These are phyloP conservation scores for Nemania sp. DNA, from an alignment of 2,329 filamentous ascomycete species.

Conservation along the genomic window DNA sequence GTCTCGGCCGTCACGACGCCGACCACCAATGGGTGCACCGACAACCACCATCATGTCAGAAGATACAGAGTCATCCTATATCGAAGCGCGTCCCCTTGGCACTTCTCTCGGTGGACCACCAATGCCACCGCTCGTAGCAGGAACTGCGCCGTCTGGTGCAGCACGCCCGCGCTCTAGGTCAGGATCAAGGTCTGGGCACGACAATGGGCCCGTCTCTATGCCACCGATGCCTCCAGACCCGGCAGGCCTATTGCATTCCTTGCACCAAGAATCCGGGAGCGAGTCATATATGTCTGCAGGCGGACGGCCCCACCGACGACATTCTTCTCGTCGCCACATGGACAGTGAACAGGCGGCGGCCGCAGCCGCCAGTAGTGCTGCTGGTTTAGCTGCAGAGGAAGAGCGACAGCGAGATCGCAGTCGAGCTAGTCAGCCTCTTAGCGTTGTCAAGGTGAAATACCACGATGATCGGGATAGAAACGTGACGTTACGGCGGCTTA, in stretches of 20 bases:
- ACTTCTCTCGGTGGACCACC: constrained; percentile 51
- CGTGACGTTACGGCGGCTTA: constrained; percentile 70
- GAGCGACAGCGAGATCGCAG: constrained; percentile 57
- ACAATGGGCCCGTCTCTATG: constrained; percentile 57
- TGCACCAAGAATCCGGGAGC: constrained; percentile 57
- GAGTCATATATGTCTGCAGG: constrained; percentile 58
- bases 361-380: constrained; percentile 61
- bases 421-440: constrained; percentile 62
- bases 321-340: constrained; percentile 61
- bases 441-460: constrained; percentile 70
- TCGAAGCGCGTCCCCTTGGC: constrained; percentile 55
- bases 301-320: constrained; percentile 56
- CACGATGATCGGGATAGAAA: constrained; percentile 71
- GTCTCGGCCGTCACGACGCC: constrained; percentile 54
- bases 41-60: constrained; percentile 49
- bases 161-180: constrained; percentile 48
- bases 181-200: constrained; percentile 57
- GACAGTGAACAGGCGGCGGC: constrained; percentile 61
- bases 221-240: constrained; percentile 67
- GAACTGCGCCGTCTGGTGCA: constrained; percentile 35
- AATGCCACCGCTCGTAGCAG: constrained; percentile 55
- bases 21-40: constrained; percentile 46
- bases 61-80: constrained; percentile 54
- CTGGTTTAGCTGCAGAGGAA: constrained; percentile 62
- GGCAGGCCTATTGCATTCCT: constrained; percentile 55